Conservation (phyloP, 2,329 filamentous ascomycete genomes). For the Microcyclospora tardicrescens region DNA sequence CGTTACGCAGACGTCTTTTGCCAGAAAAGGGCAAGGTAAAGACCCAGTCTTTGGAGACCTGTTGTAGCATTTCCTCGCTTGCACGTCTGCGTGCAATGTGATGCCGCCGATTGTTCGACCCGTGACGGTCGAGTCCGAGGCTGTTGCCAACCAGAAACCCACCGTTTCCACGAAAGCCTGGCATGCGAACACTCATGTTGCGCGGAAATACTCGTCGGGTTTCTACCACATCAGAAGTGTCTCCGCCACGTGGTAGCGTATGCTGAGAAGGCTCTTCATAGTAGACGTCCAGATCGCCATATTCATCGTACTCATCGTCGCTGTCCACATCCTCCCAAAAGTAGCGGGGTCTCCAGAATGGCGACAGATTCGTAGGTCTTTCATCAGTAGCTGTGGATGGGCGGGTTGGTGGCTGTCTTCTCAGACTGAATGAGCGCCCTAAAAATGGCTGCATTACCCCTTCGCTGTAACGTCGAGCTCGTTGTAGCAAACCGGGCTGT, state of each 20-base stretch:
- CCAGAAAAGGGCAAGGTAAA: constrained; percentile 13
- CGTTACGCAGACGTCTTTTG: constrained; percentile 37
- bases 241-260: constrained; percentile 31
- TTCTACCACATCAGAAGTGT: constrained; percentile 30
- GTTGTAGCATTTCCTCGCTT: constrained; percentile 13
- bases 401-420: constrained; percentile 4
- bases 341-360: constrained; percentile 50
- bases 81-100: constrained; percentile 14
- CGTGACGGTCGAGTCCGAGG: constrained; percentile 40
- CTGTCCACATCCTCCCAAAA: constrained; percentile 47
- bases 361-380: constrained; percentile 34
- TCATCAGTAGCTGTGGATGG: constrained; percentile 15
- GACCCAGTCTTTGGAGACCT: constrained; percentile 5
- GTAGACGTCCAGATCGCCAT: constrained; percentile 18
- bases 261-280: background rate
- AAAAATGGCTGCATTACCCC: constrained; percentile 31
- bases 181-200: constrained; percentile 21
- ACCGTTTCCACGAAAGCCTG: constrained; percentile 28
- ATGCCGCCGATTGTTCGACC: constrained; percentile 30
- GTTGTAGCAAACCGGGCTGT: constrained; percentile 29
- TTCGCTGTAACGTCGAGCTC: constrained; percentile 34
- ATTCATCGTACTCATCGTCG: constrained; percentile 23
- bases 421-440: constrained; percentile 12
- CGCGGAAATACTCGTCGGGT: constrained; percentile 12
- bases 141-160: constrained; percentile 43